Evolutionary conservation across 495 filamentous ascomycete genomes (phyloP).

Genomic region (Melanomma pulvis-pyrius): DNA sequence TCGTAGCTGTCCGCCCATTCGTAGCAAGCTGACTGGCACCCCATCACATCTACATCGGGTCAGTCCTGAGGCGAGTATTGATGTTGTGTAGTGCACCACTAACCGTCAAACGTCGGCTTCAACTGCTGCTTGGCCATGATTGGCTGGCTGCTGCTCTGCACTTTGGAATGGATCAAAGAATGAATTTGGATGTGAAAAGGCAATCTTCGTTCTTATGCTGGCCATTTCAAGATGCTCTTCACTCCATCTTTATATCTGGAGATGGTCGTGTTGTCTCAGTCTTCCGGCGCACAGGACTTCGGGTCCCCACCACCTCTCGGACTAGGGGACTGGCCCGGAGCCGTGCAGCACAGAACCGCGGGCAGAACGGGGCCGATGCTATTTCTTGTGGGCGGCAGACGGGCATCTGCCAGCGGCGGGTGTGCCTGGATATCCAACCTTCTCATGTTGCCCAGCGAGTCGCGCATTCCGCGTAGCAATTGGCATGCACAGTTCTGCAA

Average conservation of each 20-base stretch:
- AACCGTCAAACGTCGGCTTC: conserved; percentile 36
- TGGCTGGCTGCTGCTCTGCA: conserved; percentile 2
- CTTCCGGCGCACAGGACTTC: conserved; percentile 13
- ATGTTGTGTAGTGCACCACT: conserved; percentile 1
- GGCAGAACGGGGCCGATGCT: conserved; percentile 22
- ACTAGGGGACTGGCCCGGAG: conserved; percentile 21
- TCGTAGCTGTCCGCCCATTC: conserved; percentile 88
- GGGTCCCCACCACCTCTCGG: conserved; percentile 31
- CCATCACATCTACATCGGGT: conserved; percentile 42
- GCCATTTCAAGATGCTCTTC: neutral
- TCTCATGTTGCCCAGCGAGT: too few species aligned
- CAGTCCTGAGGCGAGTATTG: neutral
- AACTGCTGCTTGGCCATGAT: conserved; percentile 19
- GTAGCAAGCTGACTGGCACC: conserved; percentile 50
- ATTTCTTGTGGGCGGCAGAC: neutral
- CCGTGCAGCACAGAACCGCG: conserved; percentile 2
- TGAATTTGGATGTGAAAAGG: neutral
- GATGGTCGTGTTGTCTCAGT: conserved; percentile 3
- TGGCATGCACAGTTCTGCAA: too few species aligned
- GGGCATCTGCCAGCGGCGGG: conserved; percentile 3
- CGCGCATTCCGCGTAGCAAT: too few species aligned
- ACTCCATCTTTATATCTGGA: conserved; percentile 21
- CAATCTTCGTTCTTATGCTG: neutral
- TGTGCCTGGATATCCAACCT: conserved; percentile 27
- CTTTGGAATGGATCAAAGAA: neutral